Evolutionary conservation across 1,284 basidiomycete species (phyloP), one percentile per base, ranked within the genome.

Genomic region (Pseudozyma sp.): DNA sequence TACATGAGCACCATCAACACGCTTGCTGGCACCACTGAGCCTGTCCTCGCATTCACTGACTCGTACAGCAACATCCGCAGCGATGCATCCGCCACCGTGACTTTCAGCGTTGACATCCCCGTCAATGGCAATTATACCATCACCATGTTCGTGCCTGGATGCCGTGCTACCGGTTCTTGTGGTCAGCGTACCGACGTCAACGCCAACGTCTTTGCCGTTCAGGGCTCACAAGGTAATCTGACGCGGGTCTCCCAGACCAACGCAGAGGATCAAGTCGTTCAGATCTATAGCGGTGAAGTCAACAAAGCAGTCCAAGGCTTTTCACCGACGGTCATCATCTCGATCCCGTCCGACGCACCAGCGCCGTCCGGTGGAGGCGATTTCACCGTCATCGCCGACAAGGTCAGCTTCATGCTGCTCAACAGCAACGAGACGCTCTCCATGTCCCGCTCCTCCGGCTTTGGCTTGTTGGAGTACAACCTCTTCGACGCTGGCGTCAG

Each of bases 101-200:
- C 92, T 0, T 97, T 94, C 90, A 89, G 90, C 85, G 93, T 95
- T 0, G 94, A 93, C 81, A 91, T 98, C 21, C 93, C 93, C 0
- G 91, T 92, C 18, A 89, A 92, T 1, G 97, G 94, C 42, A 87
- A 90, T 70, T 99, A 99, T 85, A 89, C 92, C 51, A 88, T 97
- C 76, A 92, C 91, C 85, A 84, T 98, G 59, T 88, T 92, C 64
- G 89, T 96, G 25, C 96, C 96, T 0, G 95, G 95, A 12, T 99
- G 96, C 86, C 86, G 87, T 3, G 86, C 90, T 61, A 89, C 94
- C 78, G 90, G 91, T 67, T 92, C 96, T 81, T 99, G 96, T 82
- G 87, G 85, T 19, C 86, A 88, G 25, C 90, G 97, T 14, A 97
- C 95, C 0, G 90, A 89, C 1, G 93, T 97, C 53, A 88, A 91